Evolutionary conservation across 495 filamentous ascomycete species (phyloP).

Genomic region (Penicillium egyptiacum): DNA sequence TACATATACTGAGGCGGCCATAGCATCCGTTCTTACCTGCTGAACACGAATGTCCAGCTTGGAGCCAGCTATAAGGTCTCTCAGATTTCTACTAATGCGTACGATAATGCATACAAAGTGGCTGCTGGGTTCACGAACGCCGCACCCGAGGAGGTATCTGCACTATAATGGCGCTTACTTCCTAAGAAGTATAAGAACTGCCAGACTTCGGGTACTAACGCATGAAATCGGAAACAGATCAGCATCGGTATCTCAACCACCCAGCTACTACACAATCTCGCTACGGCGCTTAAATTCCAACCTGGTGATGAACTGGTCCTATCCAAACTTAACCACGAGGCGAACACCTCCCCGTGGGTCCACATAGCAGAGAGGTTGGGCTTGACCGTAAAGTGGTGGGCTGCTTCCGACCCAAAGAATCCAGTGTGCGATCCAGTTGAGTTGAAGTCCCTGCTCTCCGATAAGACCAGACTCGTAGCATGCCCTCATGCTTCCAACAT

Average conservation of each 20-base stretch:
- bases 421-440: slow-evolving; percentile 54
- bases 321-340: slow-evolving; percentile 69
- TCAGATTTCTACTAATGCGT: slow-evolving; percentile 54
- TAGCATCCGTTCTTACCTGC: slow-evolving; percentile 64
- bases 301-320: slow-evolving; percentile 62
- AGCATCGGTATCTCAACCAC: slow-evolving; percentile 65
- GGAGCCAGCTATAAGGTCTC: slow-evolving; percentile 62
- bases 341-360: slow-evolving; percentile 69
- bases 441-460: slow-evolving; percentile 54
- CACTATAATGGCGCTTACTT: neutral
- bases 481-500: slow-evolving; percentile 71
- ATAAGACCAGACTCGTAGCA: slow-evolving; percentile 62
- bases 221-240: slow-evolving; percentile 13
- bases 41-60: slow-evolving; percentile 69
- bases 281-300: slow-evolving; percentile 57
- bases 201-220: neutral
- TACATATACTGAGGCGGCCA: slow-evolving; percentile 1
- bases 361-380: slow-evolving; percentile 56
- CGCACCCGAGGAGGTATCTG: slow-evolving; percentile 58
- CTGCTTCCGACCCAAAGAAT: slow-evolving; percentile 40
- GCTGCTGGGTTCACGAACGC: slow-evolving; percentile 71
- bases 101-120: slow-evolving; percentile 55
- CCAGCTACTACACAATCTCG: slow-evolving; percentile 71
- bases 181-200: neutral
- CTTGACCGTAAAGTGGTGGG: slow-evolving; percentile 67